Base-by-base conservation (phyloP, 2,329 filamentous ascomycete species). In the Curvularia verruculosa region DNA sequence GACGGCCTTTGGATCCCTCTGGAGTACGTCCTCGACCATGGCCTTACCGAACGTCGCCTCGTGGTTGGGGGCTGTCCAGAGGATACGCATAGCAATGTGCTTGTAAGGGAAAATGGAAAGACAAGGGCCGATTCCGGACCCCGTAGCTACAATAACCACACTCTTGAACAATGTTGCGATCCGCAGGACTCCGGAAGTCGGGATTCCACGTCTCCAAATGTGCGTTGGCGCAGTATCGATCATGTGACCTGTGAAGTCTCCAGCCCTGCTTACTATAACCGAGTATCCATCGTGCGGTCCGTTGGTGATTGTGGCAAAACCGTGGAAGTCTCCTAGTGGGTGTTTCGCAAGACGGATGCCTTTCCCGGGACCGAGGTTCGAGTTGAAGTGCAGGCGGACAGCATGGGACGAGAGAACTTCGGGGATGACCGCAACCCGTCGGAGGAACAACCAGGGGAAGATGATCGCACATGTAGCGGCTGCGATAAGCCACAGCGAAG, bases 371-470 rank as follows among this genome's bases (percentile, higher is more conserved):
- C 71, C 62, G 3, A 72, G 71, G 0, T 62, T 70, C 0, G 69
- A 71, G 29, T 75, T 66, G 60, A 75, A 77, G 73, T 89, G 86
- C 13, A 95, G 83, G 44, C 89, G 85, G 28, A 91, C 79, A 46
- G 90, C 90, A 74, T 94, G 91, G 39, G 82, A 75, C 0, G 91
- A 95, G 10, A 95, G 85, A 3, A 84, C 80, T 72, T 93, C 88
- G 9, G 88, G 81, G 21, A 84, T 78, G 52, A 94, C 88, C 8
- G 80, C 75, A 26, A 91, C 86, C 64, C 85, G 88, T 54, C 89
- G 86, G 18, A 95, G 84, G 59, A 85, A 83, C 1, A 89, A 70
- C 90, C 91, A 96, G 0, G 91, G 89, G 53, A 89, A 87, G 45
- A 89, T 81, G 65, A 94, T 84, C 64, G 88, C 85, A 45, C 83